Evolutionary conservation across 441 rosid genomes (phyloP).

Genomic region (Eruca vesicaria): DNA sequence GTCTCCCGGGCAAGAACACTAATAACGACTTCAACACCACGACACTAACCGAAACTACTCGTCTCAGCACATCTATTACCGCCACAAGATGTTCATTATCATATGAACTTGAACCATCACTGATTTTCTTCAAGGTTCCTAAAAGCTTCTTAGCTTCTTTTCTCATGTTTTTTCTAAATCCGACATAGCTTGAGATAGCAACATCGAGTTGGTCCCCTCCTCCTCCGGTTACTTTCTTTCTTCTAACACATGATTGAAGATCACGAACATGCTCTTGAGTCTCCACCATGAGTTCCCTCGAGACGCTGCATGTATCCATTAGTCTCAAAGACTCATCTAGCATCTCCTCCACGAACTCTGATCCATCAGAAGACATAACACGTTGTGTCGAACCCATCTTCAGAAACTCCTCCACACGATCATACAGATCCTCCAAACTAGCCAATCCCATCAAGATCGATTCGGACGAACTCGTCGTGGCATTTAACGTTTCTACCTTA

Average conservation of each 20-base stretch:
- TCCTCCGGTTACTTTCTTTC: constrained; percentile 37
- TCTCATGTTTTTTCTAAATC: constrained; percentile 49
- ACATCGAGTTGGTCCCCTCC: constrained; percentile 37
- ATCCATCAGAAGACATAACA: constrained; percentile 33
- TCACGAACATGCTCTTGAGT: constrained; percentile 47
- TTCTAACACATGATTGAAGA: constrained; percentile 49
- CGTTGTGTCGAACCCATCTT: constrained; percentile 50
- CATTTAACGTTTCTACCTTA: constrained; percentile 38
- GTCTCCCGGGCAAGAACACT: constrained; percentile 42
- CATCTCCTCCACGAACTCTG: constrained; percentile 40
- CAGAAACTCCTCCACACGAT: constrained; percentile 44
- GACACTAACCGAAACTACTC: constrained; percentile 7
- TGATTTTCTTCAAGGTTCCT: constrained; percentile 43
- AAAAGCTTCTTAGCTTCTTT: constrained; percentile 46
- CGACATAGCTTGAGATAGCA: constrained; percentile 23
- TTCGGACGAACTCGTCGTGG: constrained; percentile 33
- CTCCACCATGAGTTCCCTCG: constrained; percentile 47
- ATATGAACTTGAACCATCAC: constrained; percentile 18
- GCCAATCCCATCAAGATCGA: constrained; percentile 40
- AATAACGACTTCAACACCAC: constrained; percentile 43
- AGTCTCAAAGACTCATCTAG: constrained; percentile 56
- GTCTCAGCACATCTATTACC: constrained; percentile 10
- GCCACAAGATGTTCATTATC: constrained; percentile 41
- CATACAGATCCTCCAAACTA: constrained; percentile 44
- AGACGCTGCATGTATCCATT: constrained; percentile 51